A percentile compares a stretch with the other conserved stretches of the same genome.
Evolutionary conservation across 345 rosid genomes (phyloP).

Genomic region (Eucalyptus erythrocorys): DNA sequence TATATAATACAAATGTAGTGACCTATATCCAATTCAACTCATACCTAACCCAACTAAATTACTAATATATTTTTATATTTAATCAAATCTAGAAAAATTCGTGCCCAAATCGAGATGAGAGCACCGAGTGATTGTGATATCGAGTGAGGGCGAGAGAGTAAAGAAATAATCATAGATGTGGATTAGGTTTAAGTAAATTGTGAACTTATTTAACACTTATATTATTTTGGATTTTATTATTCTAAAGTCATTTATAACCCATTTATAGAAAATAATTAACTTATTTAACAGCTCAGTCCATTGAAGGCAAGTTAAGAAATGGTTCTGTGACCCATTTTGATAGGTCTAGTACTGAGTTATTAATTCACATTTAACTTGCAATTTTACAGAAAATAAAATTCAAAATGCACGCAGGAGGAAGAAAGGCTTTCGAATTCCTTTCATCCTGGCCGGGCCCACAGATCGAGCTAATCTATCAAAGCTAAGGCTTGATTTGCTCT

Average conservation of each 20-base stretch:
- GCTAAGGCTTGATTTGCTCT: no score
- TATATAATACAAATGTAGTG: no score
- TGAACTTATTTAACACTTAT: accelerated
- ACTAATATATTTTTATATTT: accelerated
- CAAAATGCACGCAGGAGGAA: background rate
- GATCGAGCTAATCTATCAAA: background rate
- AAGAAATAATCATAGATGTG: accelerated
- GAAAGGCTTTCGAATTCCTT: no score
- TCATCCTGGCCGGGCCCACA: background rate
- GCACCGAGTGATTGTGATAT: no score
- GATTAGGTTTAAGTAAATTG: no score
- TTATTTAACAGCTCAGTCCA: accelerated
- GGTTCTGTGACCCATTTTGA: accelerated
- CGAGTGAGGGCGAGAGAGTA: accelerated
- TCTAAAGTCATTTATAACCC: no score
- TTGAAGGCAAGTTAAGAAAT: accelerated
- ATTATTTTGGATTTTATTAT: no score
- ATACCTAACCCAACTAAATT: accelerated
- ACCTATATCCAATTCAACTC: accelerated
- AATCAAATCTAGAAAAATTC: no score
- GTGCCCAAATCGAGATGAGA: no score
- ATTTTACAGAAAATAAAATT: no score
- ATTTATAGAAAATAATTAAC: no score
- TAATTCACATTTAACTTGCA: background rate
- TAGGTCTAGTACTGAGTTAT: background rate